These are phyloP conservation scores for Myriosclerotinia curreyana DNA, from an alignment of 2,329 filamentous ascomycete genomes.

Conservation along the genomic window DNA sequence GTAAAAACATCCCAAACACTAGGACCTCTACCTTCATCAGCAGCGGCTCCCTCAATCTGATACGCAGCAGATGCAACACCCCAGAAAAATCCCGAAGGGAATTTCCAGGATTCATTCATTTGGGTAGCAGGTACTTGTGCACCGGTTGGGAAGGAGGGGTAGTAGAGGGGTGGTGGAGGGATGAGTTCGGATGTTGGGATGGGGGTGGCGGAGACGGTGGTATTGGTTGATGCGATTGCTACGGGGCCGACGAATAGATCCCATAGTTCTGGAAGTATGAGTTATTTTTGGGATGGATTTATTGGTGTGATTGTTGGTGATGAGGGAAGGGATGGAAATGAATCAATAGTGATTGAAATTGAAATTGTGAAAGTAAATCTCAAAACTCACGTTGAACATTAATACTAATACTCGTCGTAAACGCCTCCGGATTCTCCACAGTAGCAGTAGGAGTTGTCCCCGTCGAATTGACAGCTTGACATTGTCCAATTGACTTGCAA, in stretches of 20 bases:
- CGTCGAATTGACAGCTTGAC: not conserved
- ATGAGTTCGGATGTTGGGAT: slow-evolving; percentile 32
- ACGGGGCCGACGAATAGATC: slow-evolving; percentile 33
- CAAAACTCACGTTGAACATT: slow-evolving; percentile 26
- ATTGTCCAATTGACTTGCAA: not conserved
- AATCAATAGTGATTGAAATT: not conserved
- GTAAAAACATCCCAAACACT: slow-evolving; percentile 44
- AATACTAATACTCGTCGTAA: slow-evolving; percentile 25
- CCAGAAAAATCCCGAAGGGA: slow-evolving; percentile 44
- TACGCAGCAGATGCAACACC: slow-evolving; percentile 50
- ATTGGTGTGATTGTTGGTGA: slow-evolving; percentile 29
- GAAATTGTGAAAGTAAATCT: not conserved
- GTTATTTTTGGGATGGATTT: not conserved
- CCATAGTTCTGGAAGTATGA: slow-evolving; percentile 24
- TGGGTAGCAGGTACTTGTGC: slow-evolving; percentile 24
- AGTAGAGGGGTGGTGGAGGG: slow-evolving; percentile 32
- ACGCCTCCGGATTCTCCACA: slow-evolving; percentile 26
- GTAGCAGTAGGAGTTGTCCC: slow-evolving; percentile 2
- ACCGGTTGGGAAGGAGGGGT: slow-evolving; percentile 26
- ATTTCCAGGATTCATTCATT: slow-evolving; percentile 35
- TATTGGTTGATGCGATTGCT: slow-evolving; percentile 29
- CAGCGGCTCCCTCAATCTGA: slow-evolving; percentile 48
- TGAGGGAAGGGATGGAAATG: not conserved
- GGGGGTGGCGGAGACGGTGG: slow-evolving; percentile 32
- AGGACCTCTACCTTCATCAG: slow-evolving; percentile 45